Percentiles rank a stretch among this genome's conserved stretches.
phyloP scores from a whole-genome alignment of 768 basidiomycete species.

The Mycena latifolia region DNA sequence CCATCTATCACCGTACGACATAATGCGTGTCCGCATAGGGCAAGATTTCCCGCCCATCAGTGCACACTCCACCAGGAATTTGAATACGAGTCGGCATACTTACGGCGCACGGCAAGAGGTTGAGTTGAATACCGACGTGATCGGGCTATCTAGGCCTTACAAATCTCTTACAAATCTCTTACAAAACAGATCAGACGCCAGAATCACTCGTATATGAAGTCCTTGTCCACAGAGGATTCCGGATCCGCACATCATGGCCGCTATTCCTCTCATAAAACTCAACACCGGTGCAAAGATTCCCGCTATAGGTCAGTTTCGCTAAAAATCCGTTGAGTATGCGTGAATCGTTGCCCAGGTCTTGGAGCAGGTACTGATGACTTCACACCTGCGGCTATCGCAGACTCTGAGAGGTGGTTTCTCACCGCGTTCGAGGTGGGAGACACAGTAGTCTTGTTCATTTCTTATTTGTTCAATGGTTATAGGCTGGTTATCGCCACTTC shows the following conservation, averaged over 20 bases:
- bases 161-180: too few species aligned
- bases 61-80: too few species aligned
- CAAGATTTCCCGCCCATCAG: too few species aligned
- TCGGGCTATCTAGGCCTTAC: too few species aligned
- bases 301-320: slow-evolving; percentile 3
- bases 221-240: background rate
- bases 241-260: background rate
- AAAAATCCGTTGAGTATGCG: background rate
- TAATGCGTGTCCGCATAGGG: too few species aligned
- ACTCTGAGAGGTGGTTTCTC: slow-evolving; percentile 54
- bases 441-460: background rate
- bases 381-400: slow-evolving; percentile 47
- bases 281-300: slow-evolving; percentile 12
- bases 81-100: too few species aligned
- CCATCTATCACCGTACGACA: too few species aligned
- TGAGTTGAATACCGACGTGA: too few species aligned
- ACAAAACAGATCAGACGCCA: too few species aligned
- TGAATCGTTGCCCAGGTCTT: too few species aligned
- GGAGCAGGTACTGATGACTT: too few species aligned
- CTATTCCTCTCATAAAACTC: slow-evolving; percentile 13
- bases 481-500: slow-evolving; percentile 58
- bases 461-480: background rate
- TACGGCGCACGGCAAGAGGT: too few species aligned
- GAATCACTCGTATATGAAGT: background rate
- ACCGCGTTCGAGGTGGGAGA: slow-evolving; percentile 55